Conservation (phyloP, 1,284 basidiomycete genomes). For the Sanghuangporus baumii region DNA sequence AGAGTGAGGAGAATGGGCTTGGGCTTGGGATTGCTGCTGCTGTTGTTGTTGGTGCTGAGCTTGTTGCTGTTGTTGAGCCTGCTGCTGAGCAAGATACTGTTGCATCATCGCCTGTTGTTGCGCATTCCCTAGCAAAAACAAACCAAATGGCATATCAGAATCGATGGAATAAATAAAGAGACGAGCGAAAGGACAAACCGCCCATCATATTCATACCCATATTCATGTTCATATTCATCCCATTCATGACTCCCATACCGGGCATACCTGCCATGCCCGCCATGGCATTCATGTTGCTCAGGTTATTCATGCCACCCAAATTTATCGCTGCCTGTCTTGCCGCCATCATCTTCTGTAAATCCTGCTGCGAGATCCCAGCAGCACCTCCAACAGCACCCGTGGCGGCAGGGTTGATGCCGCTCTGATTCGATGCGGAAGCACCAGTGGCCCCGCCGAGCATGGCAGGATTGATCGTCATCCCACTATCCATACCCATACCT, state of each 20-base stretch:
- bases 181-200: conserved; percentile 1
- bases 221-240: conserved; percentile 17
- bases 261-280: conserved; percentile 8
- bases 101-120: background rate
- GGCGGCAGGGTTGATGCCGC: background rate
- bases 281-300: conserved; percentile 2
- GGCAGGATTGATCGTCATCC: conserved; percentile 13
- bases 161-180: background rate
- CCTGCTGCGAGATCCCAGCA: conserved; percentile 15
- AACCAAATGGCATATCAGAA: conserved; percentile 11
- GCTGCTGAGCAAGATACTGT: background rate
- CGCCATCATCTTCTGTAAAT: conserved; percentile 17
- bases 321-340: conserved; percentile 15
- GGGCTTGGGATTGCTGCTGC: conserved; percentile 22
- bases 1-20: conserved; percentile 2
- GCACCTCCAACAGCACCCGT: background rate
- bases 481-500: background rate
- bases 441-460: conserved; percentile 10
- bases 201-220: conserved; percentile 19
- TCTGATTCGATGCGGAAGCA: background rate
- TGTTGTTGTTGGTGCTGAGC: conserved; percentile 21
- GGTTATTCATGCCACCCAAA: conserved; percentile 6
- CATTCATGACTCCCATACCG: conserved; percentile 11
- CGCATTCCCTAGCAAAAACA: background rate
- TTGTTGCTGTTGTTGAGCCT: conserved; percentile 18